Conservation (phyloP, 768 basidiomycete species). For the Hericium erinaceus region DNA sequence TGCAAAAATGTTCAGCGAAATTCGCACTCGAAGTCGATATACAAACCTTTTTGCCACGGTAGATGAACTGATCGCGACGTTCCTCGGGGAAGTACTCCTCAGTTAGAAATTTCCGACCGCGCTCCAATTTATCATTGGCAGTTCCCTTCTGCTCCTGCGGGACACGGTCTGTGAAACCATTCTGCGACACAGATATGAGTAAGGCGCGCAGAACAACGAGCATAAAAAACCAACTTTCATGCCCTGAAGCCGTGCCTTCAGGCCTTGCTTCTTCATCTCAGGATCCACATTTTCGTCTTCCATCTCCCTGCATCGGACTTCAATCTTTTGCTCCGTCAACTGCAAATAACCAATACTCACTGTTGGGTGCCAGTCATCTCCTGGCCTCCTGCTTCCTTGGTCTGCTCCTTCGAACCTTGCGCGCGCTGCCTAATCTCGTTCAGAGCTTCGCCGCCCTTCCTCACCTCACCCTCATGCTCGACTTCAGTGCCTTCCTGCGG, state of each 20-base stretch:
- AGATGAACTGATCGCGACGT: slow-evolving; percentile 87
- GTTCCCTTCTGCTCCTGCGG: slow-evolving; percentile 61
- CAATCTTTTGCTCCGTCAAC: neutral
- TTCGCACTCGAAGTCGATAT: neutral
- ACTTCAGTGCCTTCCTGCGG: slow-evolving; percentile 34
- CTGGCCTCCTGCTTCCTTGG: neutral
- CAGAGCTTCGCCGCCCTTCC: slow-evolving; percentile 17
- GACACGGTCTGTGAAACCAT: slow-evolving; percentile 42
- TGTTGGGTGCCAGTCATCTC: slow-evolving; percentile 18
- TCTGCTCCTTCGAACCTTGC: slow-evolving; percentile 1
- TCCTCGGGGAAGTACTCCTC: slow-evolving; percentile 90
- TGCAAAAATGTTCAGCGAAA: slow-evolving; percentile 15
- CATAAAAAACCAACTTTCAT: slow-evolving; percentile 20
- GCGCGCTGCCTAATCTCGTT: slow-evolving; percentile 8
- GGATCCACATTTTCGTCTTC: slow-evolving; percentile 25
- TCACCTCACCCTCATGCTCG: slow-evolving; percentile 21
- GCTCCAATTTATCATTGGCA: slow-evolving; percentile 43
- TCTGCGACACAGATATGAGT: slow-evolving; percentile 18
- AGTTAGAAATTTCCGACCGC: slow-evolving; percentile 55
- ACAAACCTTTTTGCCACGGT: slow-evolving; percentile 78
- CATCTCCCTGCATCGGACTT: slow-evolving; percentile 9
- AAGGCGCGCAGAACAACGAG: neutral
- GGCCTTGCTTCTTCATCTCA: slow-evolving; percentile 27
- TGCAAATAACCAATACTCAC: neutral
- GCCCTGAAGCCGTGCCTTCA: slow-evolving; percentile 23